Base-by-base conservation (phyloP, 2,329 filamentous ascomycete species). In the Neofusicoccum cordaticola region DNA sequence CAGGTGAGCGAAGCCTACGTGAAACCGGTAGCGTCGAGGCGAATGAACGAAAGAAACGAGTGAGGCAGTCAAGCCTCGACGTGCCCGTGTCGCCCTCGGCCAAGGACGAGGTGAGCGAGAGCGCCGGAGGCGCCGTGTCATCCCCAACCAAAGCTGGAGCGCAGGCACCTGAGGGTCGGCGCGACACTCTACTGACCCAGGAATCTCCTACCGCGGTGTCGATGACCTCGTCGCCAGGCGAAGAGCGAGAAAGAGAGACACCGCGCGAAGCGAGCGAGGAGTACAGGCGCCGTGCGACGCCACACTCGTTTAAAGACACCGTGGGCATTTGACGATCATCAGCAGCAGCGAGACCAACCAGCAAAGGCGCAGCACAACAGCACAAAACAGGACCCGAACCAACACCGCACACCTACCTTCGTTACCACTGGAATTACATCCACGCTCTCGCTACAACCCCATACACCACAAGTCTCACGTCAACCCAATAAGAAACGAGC, bases 241-340 rank as follows among this genome's bases (percentile, higher is more conserved):
- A 57, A n/a, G 63, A 65, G 39, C 53, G 41, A 41, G 63, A 52
- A 22, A 44, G 56, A 41, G 53, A 60, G 37, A 51, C 39, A 34
- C 56, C 47, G 31, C 57, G 53, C 17, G 63, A 65, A 45, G 19
- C 45, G 22, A 61, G 53, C 31, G 57, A 65, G 67, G 69, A 72
- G 62, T 74, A 75, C 53, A 72, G 71, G 68, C 75, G 74, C 66
- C 77, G 73, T 37, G 75, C 74, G 60, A 78, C 76, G 71, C 75
- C 76, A 72, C 76, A 74, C 67, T 78, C 76, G 69, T 78, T 78
- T 71, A 78, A 78, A 75, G 75, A 78, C 67, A 78, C 76, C 57
- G 76, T 78, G 71, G 76, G 76, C 74, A 78, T 78, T 69, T 77
- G 71, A 77, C 34, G 22, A 31, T 17, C 56, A 37, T 17, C 15